These are phyloP conservation scores for Tilletia indica DNA, from an alignment of 1,284 basidiomycete species.

Conservation along the genomic window DNA sequence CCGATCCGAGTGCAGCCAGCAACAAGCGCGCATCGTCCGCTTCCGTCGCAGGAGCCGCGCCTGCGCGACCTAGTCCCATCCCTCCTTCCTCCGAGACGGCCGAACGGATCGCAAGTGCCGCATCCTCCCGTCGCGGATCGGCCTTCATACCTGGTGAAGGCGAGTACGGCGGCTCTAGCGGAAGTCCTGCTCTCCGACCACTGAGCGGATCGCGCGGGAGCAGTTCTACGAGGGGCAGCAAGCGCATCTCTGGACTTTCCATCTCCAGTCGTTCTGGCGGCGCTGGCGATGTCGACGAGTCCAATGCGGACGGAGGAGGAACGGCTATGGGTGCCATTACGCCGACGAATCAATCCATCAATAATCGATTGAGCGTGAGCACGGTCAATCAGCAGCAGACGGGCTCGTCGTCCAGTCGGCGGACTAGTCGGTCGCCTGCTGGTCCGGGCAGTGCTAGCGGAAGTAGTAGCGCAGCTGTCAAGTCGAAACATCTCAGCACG, in stretches of 20 bases:
- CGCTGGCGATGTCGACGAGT: background rate
- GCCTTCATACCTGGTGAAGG: background rate
- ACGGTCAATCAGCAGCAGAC: too few species aligned
- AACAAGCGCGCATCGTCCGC: background rate
- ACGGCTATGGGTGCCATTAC: too few species aligned
- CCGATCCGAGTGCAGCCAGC: background rate
- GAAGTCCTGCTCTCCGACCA: background rate
- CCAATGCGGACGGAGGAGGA: background rate
- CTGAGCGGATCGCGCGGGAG: background rate
- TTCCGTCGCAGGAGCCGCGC: background rate
- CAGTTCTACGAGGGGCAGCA: background rate
- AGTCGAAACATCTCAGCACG: slow-evolving; percentile 10
- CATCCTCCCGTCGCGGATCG: slow-evolving; percentile 12
- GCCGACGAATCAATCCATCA: background rate
- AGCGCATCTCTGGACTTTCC: slow-evolving; percentile 9
- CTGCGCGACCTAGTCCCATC: slow-evolving; percentile 15
- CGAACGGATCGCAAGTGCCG: slow-evolving; percentile 17
- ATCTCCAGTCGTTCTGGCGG: slow-evolving; percentile 4
- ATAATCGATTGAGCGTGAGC: background rate
- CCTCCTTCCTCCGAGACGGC: slow-evolving; percentile 19
- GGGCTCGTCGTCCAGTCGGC: background rate
- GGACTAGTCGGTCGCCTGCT: background rate
- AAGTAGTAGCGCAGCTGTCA: background rate
- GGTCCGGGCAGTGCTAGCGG: background rate
- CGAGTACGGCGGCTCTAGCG: background rate